phyloP scores from a whole-genome alignment of 345 rosid species.

The Acer saccharum region DNA sequence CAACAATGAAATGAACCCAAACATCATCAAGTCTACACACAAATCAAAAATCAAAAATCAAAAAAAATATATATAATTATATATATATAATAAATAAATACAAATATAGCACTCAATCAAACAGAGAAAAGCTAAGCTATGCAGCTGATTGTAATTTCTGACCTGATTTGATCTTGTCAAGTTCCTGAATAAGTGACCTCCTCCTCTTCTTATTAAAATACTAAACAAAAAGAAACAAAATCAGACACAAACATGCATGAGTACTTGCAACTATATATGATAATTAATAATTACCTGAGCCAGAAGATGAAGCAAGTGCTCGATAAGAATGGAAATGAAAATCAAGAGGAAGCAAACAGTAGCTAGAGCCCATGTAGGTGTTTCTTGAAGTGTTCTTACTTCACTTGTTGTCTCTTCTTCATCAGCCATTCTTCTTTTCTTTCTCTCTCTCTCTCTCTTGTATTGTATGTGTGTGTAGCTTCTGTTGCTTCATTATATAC shows the following conservation, averaged over 20 bases:
- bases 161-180: slow-evolving; percentile 88
- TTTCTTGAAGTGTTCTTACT: slow-evolving; percentile 20
- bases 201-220: slow-evolving; percentile 55
- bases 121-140: not conserved
- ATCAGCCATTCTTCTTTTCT: too few species aligned
- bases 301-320: slow-evolving; percentile 56
- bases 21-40: slow-evolving; percentile 59
- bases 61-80: too few species aligned
- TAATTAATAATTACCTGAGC: slow-evolving; percentile 37
- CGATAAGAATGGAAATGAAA: slow-evolving; percentile 51
- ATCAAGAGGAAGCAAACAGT: slow-evolving; percentile 71
- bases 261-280: too few species aligned
- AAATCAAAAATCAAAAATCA: not conserved
- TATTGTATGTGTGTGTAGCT: not conserved
- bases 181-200: slow-evolving; percentile 66
- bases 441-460: not conserved
- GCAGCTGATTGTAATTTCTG: not conserved
- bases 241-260: not conserved
- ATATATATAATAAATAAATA: too few species aligned
- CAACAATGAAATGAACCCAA: slow-evolving; percentile 82
- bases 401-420: too few species aligned
- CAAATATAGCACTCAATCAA: too few species aligned
- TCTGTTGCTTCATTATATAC: not conserved
- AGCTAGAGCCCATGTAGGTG: slow-evolving; percentile 93
- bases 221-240: slow-evolving; percentile 21